Evolutionary conservation across 1,284 basidiomycete genomes (phyloP).

Genomic region (Flammula alnicola): DNA sequence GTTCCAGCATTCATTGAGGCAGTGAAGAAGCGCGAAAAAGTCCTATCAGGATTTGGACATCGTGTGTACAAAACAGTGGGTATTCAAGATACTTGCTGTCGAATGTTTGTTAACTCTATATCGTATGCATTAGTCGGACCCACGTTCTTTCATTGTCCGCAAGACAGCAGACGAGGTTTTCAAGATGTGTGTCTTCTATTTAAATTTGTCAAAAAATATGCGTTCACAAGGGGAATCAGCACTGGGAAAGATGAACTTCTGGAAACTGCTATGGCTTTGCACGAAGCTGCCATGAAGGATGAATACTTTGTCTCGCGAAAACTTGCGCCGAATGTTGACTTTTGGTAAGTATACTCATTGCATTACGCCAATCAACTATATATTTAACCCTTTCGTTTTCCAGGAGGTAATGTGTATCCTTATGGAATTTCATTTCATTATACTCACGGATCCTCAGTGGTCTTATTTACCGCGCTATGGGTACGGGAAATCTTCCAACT

Average conservation of each 20-base stretch:
- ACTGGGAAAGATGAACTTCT: slow-evolving; percentile 83
- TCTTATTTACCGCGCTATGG: slow-evolving; percentile 87
- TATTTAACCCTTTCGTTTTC: slow-evolving; percentile 14
- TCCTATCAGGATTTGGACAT: slow-evolving; percentile 87
- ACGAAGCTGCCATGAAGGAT: slow-evolving; percentile 87
- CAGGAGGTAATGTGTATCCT: slow-evolving; percentile 37
- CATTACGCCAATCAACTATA: neutral
- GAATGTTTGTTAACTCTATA: neutral
- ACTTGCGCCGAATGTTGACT: slow-evolving; percentile 83
- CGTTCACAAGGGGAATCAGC: slow-evolving; percentile 37
- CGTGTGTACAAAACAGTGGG: slow-evolving; percentile 83
- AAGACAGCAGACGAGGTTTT: slow-evolving; percentile 89
- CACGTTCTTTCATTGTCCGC: slow-evolving; percentile 85
- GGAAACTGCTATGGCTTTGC: slow-evolving; percentile 86
- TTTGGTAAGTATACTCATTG: slow-evolving; percentile 59
- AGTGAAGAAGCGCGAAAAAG: slow-evolving; percentile 85
- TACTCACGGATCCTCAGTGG: slow-evolving; percentile 51
- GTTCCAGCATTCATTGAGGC: slow-evolving; percentile 84
- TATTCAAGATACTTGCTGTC: slow-evolving; percentile 8
- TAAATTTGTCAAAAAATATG: neutral
- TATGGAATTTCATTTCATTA: neutral
- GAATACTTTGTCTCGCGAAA: slow-evolving; percentile 82
- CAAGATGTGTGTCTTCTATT: slow-evolving; percentile 59
- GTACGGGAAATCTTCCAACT: slow-evolving; percentile 43
- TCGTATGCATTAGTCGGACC: slow-evolving; percentile 68